These are phyloP conservation scores for Quercus parvula DNA, from an alignment of 306 rosid genomes.

Conservation along the genomic window DNA sequence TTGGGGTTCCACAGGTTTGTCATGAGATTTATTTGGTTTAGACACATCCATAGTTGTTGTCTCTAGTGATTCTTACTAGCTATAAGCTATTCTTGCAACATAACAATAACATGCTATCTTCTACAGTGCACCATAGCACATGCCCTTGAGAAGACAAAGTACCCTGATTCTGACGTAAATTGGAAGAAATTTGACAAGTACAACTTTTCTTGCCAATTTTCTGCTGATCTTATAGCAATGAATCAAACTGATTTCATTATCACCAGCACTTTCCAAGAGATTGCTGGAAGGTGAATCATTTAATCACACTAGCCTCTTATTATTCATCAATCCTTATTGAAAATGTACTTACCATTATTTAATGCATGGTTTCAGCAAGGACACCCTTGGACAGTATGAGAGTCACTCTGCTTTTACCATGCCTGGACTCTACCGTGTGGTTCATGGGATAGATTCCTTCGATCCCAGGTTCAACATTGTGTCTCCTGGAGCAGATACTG, in stretches of 20 bases:
- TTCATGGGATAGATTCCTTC: slow-evolving; percentile 92
- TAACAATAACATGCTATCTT: not conserved
- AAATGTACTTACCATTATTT: not conserved
- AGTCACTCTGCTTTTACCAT: slow-evolving; percentile 98
- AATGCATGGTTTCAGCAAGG: slow-evolving; percentile 60
- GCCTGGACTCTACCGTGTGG: slow-evolving; percentile 96
- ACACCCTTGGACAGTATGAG: slow-evolving; percentile 95
- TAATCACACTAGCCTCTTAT: not conserved
- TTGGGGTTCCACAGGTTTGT: slow-evolving; percentile 88
- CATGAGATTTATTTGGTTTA: not conserved
- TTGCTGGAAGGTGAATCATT: slow-evolving; percentile 82
- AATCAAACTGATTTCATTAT: slow-evolving; percentile 97
- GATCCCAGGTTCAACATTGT: slow-evolving; percentile 99
- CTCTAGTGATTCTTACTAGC: not conserved
- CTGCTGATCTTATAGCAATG: slow-evolving; percentile 98
- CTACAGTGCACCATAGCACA: slow-evolving; percentile 95
- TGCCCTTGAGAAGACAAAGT: slow-evolving; percentile 97
- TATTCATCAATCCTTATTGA: not conserved
- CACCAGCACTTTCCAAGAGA: slow-evolving; percentile 98
- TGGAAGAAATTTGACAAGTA: slow-evolving; percentile 91
- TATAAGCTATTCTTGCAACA: not conserved
- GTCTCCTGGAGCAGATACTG: slow-evolving; percentile 92
- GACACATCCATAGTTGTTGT: not conserved
- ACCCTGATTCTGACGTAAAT: slow-evolving; percentile 94
- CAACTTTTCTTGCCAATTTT: slow-evolving; percentile 94